Conservation (phyloP, 306 rosid species). For the Medicago truncatula region MtrunA17r5.0-ANR NC_053046.1:20687501-20688000, state of each 20-base stretch:
- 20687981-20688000: not conserved
- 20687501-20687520: constrained; percentile 9
- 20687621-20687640: not conserved
- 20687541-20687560: not conserved
- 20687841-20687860: constrained; percentile 4
- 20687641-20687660: not conserved
- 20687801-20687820: constrained; percentile 1
- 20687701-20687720: not conserved
- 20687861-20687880: not conserved
- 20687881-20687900: not conserved
- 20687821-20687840: not conserved
- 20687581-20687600: not conserved
- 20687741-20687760: not conserved
- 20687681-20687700: not conserved
- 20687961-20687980: not conserved
- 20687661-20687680: not conserved
- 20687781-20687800: constrained; percentile 1
- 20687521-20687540: not conserved
- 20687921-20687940: constrained; percentile 1
- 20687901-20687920: constrained; percentile 1
- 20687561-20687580: constrained; percentile 12
- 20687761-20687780: not conserved
- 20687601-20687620: not conserved
- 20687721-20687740: not conserved
- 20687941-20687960: not conserved